Evolutionary conservation across 306 rosid genomes (phyloP).

Genomic region (Vicia villosa): DNA sequence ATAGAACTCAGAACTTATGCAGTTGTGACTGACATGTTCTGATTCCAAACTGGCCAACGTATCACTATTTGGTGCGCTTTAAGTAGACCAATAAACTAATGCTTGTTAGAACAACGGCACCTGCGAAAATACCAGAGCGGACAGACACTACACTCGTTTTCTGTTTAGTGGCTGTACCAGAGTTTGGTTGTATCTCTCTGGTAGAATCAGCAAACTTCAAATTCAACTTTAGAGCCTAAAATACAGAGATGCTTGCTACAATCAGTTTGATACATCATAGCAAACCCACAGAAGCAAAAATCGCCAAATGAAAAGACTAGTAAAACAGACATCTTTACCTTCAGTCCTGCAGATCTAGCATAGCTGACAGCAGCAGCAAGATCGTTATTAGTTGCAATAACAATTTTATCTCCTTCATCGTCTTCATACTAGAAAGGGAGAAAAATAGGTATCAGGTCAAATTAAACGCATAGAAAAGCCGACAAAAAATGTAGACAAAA

Average conservation of each 20-base stretch:
- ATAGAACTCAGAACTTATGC: constrained; percentile 11
- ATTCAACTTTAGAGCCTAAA: constrained; percentile 84
- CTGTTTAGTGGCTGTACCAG: constrained; percentile 32
- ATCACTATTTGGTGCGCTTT: constrained; percentile 65
- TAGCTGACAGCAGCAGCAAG: constrained; percentile 72
- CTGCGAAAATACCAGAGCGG: constrained; percentile 58
- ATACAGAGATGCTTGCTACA: constrained; percentile 27
- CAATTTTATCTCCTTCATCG: constrained; percentile 88
- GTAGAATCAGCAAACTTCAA: constrained; percentile 59
- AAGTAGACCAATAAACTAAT: constrained; percentile 63
- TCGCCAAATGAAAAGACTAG: constrained; percentile 14
- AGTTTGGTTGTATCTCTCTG: constrained; percentile 16
- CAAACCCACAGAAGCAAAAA: constrained; percentile 13
- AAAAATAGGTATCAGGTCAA: constrained; percentile 4
- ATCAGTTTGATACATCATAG: constrained; percentile 15
- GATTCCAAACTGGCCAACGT: constrained; percentile 32
- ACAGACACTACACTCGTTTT: constrained; percentile 38
- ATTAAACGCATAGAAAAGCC: constrained; percentile 15
- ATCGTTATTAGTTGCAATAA: constrained; percentile 72
- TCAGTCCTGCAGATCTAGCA: constrained; percentile 72
- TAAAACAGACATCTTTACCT: constrained; percentile 55
- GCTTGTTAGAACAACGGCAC: constrained; percentile 63
- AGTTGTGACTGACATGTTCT: constrained; percentile 2
- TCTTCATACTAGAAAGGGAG: constrained; percentile 68
- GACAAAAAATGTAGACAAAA: constrained; percentile 18